Conservation (phyloP, 2,329 filamentous ascomycete species). For the Fusarium tanahbumbuense region DNA sequence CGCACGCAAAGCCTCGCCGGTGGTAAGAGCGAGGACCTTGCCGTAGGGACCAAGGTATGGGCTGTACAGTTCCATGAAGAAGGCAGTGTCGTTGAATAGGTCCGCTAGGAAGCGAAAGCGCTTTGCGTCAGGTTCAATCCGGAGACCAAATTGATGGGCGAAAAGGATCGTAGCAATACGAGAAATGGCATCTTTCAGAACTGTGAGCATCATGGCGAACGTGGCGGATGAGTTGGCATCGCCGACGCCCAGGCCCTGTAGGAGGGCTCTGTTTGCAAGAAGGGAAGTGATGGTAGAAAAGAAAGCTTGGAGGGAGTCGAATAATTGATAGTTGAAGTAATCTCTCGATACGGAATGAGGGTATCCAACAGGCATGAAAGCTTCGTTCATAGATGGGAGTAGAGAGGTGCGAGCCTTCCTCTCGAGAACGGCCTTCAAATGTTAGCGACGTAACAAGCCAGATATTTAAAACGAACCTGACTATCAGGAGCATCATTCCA, state of each 20-base stretch:
- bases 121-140: conserved; percentile 91
- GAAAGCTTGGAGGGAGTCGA: conserved; percentile 85
- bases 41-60: conserved; percentile 72
- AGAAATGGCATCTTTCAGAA: conserved; percentile 84
- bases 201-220: conserved; percentile 81
- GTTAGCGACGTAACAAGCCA: not conserved
- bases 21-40: conserved; percentile 63
- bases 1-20: conserved; percentile 63
- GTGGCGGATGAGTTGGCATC: conserved; percentile 83
- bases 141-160: conserved; percentile 82
- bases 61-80: conserved; percentile 86
- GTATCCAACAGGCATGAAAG: conserved; percentile 89
- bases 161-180: conserved; percentile 88
- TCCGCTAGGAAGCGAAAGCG: conserved; percentile 88
- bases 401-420: conserved; percentile 42
- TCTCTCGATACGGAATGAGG: conserved; percentile 87
- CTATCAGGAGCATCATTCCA: conserved; percentile 51
- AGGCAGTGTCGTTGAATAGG: conserved; percentile 86
- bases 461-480: conserved; percentile 29
- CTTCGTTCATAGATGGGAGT: conserved; percentile 50
- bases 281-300: conserved; percentile 84
- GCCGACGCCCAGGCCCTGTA: conserved; percentile 84
- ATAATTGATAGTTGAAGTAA: conserved; percentile 79
- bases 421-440: conserved; percentile 40
- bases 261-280: conserved; percentile 83